phyloP scores from a whole-genome alignment of 2,329 filamentous ascomycete species.

The Macroventuria anomochaeta region DNA sequence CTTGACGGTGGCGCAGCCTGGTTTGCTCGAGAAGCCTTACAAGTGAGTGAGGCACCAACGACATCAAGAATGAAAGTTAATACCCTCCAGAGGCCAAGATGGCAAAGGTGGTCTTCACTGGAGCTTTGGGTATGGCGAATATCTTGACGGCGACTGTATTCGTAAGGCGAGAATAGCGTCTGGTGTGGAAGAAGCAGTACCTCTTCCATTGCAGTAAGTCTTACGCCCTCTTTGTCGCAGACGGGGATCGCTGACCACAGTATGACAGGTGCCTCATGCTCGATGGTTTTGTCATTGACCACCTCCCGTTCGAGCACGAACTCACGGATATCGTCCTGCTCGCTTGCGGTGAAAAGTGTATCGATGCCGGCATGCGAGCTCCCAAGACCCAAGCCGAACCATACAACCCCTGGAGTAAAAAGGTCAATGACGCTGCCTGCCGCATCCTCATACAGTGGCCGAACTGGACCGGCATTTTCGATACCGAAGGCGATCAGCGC shows the following conservation, averaged over 20 bases:
- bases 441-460: slow-evolving; percentile 37
- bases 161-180: slow-evolving; percentile 41
- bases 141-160: slow-evolving; percentile 42
- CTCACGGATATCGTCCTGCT: slow-evolving; percentile 32
- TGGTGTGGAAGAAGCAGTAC: slow-evolving; percentile 27
- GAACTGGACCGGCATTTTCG: slow-evolving; percentile 34
- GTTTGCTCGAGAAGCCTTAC: slow-evolving; percentile 27
- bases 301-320: slow-evolving; percentile 39
- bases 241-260: neutral
- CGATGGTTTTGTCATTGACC: slow-evolving; percentile 43
- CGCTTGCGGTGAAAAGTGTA: slow-evolving; percentile 33
- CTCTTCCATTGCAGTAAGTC: slow-evolving; percentile 31
- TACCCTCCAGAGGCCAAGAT: slow-evolving; percentile 31
- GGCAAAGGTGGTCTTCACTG: slow-evolving; percentile 41
- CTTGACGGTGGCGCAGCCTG: slow-evolving; percentile 26
- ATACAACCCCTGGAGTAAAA: slow-evolving; percentile 24
- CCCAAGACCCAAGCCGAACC: slow-evolving; percentile 25
- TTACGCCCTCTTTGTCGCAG: neutral
- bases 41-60: slow-evolving; percentile 23
- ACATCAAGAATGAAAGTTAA: neutral
- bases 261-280: slow-evolving; percentile 35
- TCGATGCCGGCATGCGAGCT: slow-evolving; percentile 38
- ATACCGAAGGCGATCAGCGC: slow-evolving; percentile 29
- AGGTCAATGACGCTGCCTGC: slow-evolving; percentile 24
- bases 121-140: slow-evolving; percentile 40